Evolutionary conservation across 352 stramenopile genomes (phyloP).

Genomic region (Globisporangium recalcitrans): DNA sequence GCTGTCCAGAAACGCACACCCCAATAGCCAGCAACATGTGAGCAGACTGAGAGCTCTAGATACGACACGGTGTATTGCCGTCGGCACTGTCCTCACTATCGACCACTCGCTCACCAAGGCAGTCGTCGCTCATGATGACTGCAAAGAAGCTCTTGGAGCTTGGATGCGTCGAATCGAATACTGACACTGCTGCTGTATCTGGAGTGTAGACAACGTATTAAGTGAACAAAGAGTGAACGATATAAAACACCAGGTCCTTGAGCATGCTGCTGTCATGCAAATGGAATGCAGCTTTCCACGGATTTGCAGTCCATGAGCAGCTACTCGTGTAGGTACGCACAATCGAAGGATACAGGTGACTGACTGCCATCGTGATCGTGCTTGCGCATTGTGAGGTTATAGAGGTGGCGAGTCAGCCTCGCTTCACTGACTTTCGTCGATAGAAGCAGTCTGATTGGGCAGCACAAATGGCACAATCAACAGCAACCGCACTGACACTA

Average conservation of each 20-base stretch:
- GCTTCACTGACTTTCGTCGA: neutral
- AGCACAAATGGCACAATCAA: neutral
- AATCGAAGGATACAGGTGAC: neutral
- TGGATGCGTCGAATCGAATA: too few relatives aligned
- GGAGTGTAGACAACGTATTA: too few relatives aligned
- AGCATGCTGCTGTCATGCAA: too few relatives aligned
- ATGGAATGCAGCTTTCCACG: too few relatives aligned
- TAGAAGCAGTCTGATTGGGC: neutral
- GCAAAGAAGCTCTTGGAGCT: too few relatives aligned
- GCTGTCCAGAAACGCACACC: neutral
- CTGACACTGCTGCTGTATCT: too few relatives aligned
- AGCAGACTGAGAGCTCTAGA: neutral
- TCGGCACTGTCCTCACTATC: too few relatives aligned
- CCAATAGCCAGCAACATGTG: neutral
- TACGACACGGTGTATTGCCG: neutral
- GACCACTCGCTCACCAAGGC: constrained; percentile 3
- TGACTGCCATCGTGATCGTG: too few relatives aligned
- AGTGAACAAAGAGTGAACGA: too few relatives aligned
- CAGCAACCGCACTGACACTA: neutral
- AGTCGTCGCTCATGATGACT: constrained; percentile 10
- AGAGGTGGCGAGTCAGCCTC: neutral
- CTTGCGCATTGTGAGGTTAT: neutral
- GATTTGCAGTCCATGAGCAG: neutral
- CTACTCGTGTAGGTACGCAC: neutral
- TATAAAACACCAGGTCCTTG: too few relatives aligned